Percentiles rank a stretch among this genome's conserved stretches.
Conservation (phyloP, 2,329 filamentous ascomycete species). For the Colletotrichum trifolii region DNA sequence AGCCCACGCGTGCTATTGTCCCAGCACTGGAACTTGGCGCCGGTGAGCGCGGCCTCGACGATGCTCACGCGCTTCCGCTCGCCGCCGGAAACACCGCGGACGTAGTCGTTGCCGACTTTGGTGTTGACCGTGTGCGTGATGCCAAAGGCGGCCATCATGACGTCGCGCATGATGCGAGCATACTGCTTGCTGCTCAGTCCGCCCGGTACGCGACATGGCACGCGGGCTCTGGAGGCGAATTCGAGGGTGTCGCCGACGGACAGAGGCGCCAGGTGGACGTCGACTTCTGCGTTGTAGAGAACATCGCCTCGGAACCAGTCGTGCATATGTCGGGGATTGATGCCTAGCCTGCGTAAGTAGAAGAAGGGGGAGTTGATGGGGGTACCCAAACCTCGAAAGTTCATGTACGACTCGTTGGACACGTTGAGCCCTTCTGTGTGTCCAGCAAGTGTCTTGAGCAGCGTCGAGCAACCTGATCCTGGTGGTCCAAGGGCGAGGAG, state of each 20-base stretch:
- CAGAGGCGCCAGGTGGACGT: constrained; percentile 70
- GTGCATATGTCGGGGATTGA: constrained; percentile 35
- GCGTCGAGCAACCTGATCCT: constrained; percentile 71
- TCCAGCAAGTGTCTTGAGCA: constrained; percentile 65
- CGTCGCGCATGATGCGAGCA: constrained; percentile 61
- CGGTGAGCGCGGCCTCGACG: constrained; percentile 38
- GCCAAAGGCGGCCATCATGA: constrained; percentile 61
- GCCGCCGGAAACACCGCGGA: constrained; percentile 38
- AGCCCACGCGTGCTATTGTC: constrained; percentile 47
- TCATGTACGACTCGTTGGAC: constrained; percentile 40
- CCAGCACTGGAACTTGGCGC: constrained; percentile 43
- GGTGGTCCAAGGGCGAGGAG: constrained; percentile 69
- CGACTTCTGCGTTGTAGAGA: constrained; percentile 75
- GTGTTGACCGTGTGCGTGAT: constrained; percentile 38
- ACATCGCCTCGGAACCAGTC: constrained; percentile 65
- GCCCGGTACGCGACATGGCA: constrained; percentile 58
- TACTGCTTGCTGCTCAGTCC: constrained; percentile 55
- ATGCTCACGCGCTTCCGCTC: constrained; percentile 55
- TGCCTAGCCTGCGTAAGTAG: constrained; percentile 9
- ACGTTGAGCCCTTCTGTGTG: constrained; percentile 41
- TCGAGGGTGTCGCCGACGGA: constrained; percentile 70
- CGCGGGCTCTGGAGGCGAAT: constrained; percentile 67
- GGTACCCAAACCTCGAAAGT: constrained; percentile 27
- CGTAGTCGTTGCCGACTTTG: constrained; percentile 37
- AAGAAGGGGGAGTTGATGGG: fast-evolving